A percentile compares a stretch with the other conserved stretches of the same genome.
These are phyloP conservation scores for Penicillium soppii DNA, from an alignment of 495 filamentous ascomycete genomes.

Conservation along the genomic window DNA sequence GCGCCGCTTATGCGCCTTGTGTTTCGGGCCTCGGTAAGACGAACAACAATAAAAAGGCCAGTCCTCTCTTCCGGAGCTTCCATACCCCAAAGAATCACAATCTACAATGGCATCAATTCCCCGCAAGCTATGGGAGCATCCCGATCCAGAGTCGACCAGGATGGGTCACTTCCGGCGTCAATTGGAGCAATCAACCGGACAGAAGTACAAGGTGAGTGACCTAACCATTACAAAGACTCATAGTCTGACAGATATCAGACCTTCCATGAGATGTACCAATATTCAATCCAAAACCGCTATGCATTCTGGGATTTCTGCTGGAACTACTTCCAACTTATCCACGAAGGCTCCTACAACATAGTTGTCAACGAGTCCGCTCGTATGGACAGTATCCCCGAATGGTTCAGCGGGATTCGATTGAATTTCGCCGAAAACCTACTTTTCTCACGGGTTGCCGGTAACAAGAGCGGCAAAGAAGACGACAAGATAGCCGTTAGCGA, in stretches of 20 bases:
- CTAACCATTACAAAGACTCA: not conserved
- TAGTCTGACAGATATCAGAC: conserved; percentile 14
- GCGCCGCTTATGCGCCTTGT: no score
- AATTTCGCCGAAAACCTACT: conserved; percentile 86
- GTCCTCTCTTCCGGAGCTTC: not conserved
- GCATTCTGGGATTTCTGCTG: conserved; percentile 68
- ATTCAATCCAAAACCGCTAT: conserved; percentile 57
- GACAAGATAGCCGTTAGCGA: conserved; percentile 66
- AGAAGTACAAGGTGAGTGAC: conserved; percentile 19
- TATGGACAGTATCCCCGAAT: conserved; percentile 66
- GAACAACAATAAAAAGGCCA: not conserved
- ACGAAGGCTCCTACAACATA: conserved; percentile 54
- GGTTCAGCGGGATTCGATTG: conserved; percentile 60
- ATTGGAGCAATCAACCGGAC: conserved; percentile 20
- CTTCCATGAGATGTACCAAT: conserved; percentile 64
- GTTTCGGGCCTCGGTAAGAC: not conserved
- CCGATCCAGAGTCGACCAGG: conserved; percentile 55
- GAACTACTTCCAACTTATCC: conserved; percentile 56
- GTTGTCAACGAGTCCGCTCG: conserved; percentile 67
- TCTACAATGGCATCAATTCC: conserved; percentile 22
- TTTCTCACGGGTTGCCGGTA: conserved; percentile 20
- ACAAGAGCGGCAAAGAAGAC: conserved; percentile 60
- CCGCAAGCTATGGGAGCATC: conserved; percentile 61
- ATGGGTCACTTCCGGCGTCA: conserved; percentile 58
- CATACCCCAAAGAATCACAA: not conserved